Conservation (phyloP, 2,329 filamentous ascomycete species). For the Bertia moriformis region DNA sequence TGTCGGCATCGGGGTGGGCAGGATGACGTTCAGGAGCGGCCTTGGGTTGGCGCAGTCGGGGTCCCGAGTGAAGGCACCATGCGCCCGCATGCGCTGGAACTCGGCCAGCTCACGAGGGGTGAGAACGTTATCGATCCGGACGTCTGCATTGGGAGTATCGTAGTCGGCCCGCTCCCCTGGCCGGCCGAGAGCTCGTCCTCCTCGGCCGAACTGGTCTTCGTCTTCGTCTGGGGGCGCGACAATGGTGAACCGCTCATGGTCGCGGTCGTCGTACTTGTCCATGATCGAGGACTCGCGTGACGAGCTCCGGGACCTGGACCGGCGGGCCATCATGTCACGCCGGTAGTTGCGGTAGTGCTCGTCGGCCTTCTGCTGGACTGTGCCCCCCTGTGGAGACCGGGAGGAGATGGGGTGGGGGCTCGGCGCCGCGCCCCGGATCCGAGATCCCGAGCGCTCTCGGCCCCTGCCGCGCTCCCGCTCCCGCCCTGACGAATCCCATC, state of each 20-base stretch:
- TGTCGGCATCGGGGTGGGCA: conserved; percentile 40
- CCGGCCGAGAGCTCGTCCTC: conserved; percentile 18
- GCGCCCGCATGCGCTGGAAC: conserved; percentile 14
- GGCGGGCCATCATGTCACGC: conserved; percentile 15
- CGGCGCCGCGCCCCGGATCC: conserved; percentile 8
- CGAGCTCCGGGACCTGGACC: conserved; percentile 27
- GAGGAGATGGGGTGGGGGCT: conserved; percentile 14
- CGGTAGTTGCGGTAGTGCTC: conserved; percentile 32
- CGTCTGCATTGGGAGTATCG: conserved; percentile 47
- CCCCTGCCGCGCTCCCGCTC: conserved; percentile 22
- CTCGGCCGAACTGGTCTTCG: conserved; percentile 18
- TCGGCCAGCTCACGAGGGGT: conserved; percentile 31
- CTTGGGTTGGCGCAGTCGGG: conserved; percentile 38
- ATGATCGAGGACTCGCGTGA: conserved; percentile 38
- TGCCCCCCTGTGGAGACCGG: no score
- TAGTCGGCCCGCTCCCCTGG: conserved; percentile 22
- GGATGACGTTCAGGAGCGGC: conserved; percentile 44
- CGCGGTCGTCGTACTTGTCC: conserved; percentile 32
- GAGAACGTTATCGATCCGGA: conserved; percentile 43
- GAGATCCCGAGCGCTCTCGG: conserved; percentile 11
- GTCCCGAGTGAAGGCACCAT: conserved; percentile 30
- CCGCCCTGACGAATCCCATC: conserved; percentile 32
- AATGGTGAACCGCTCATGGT: conserved; percentile 25
- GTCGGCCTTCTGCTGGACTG: conserved; percentile 29
- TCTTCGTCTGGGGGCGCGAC: conserved; percentile 39